Conservation (phyloP, 83 land plant genomes). For the Diphasiastrum complanatum region DNA sequence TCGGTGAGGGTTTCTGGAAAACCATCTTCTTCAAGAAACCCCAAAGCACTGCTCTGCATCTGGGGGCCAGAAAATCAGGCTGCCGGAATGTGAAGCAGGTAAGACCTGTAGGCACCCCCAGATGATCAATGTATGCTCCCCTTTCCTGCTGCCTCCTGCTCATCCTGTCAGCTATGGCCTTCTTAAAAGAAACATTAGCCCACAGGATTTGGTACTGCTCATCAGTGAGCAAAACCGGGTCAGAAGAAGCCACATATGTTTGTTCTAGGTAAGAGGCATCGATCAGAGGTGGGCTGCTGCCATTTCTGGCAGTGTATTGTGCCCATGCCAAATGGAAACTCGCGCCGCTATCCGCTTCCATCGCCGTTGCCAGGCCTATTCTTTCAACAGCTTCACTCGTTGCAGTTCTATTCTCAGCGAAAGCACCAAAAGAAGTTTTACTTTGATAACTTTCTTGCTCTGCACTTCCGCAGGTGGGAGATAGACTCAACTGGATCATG, state of each 20-base stretch:
- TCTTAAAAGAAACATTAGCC: conserved; percentile 20
- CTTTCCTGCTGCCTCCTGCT: conserved; percentile 10
- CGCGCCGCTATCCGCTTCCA: conserved; percentile 2
- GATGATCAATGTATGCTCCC: conserved; percentile 34
- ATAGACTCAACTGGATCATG: no score
- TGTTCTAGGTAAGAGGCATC: conserved; percentile 26
- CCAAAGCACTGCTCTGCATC: conserved; percentile 28
- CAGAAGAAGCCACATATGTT: conserved; percentile 21
- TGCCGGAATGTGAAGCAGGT: conserved; percentile 8
- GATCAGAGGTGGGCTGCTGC: conserved; percentile 4
- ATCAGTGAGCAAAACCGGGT: conserved; percentile 29
- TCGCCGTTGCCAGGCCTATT: neutral
- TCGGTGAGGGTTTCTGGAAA: neutral
- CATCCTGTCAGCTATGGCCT: conserved; percentile 10
- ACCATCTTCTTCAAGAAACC: conserved; percentile 33
- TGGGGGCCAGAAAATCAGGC: neutral
- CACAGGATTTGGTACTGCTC: conserved; percentile 19
- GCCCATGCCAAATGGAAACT: neutral
- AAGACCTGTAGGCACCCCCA: conserved; percentile 31
- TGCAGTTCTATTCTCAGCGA: no score
- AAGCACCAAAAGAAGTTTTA: no score
- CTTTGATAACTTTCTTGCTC: no score
- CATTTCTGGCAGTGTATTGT: neutral
- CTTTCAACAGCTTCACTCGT: no score
- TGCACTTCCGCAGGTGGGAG: no score